phyloP scores from a whole-genome alignment of 2,329 filamentous ascomycete species.

The Ilyonectria destructans region DNA sequence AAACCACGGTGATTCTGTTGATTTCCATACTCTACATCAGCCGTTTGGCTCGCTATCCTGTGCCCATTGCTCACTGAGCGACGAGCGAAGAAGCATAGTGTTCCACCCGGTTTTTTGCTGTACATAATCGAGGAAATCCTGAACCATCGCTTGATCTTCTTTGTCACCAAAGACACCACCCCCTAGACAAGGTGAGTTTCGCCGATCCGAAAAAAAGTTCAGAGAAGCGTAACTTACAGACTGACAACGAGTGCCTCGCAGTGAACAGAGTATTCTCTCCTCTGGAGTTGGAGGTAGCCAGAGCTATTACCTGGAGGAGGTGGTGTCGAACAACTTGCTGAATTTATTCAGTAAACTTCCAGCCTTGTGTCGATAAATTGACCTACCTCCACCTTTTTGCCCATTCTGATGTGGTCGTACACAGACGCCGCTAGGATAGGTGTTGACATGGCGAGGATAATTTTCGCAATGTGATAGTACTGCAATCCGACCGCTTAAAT shows the following conservation, averaged over 20 bases:
- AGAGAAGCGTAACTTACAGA: constrained; percentile 11
- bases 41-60: constrained; percentile 21
- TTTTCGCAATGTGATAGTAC: constrained; percentile 38
- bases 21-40: constrained; percentile 2
- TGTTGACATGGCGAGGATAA: constrained; percentile 31
- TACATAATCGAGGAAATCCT: constrained; percentile 34
- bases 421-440: constrained; percentile 27
- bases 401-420: constrained; percentile 34
- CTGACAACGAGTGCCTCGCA: constrained; percentile 31
- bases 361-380: neutral
- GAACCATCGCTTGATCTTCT: constrained; percentile 36
- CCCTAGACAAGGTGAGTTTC: constrained; percentile 24
- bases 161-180: constrained; percentile 34
- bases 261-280: constrained; percentile 35
- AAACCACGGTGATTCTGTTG: neutral
- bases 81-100: constrained; percentile 29
- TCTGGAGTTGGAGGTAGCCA: constrained; percentile 28
- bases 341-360: neutral
- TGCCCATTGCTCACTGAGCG: constrained; percentile 33
- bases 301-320: constrained; percentile 29
- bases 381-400: constrained; percentile 30
- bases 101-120: constrained; percentile 37
- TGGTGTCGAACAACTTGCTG: constrained; percentile 29
- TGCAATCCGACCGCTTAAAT: constrained; percentile 30
- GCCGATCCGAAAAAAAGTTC: neutral